A percentile compares a stretch with the other conserved stretches of the same genome.
phyloP scores from a whole-genome alignment of 1,284 basidiomycete genomes.

The Stereum hirsutum region DNA sequence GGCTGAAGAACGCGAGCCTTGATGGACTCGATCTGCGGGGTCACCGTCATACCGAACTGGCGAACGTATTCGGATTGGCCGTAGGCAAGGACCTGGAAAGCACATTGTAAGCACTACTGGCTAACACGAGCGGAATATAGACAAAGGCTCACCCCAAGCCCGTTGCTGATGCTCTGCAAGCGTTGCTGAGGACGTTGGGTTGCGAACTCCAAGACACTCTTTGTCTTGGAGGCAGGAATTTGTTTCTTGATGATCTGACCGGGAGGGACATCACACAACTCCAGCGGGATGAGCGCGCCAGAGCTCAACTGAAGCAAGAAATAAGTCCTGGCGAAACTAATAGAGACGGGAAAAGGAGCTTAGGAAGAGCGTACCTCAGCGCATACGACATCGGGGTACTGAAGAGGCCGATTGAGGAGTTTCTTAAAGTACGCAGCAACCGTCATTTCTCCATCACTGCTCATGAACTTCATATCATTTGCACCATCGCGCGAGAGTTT shows the following conservation, averaged over 20 bases:
- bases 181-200: conserved; percentile 58
- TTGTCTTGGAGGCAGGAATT: conserved; percentile 58
- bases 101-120: not conserved
- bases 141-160: conserved; percentile 34
- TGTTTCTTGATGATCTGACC: conserved; percentile 73
- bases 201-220: conserved; percentile 59
- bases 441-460: conserved; percentile 33
- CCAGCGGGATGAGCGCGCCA: conserved; percentile 60
- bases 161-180: conserved; percentile 46
- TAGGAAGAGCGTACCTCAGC: conserved; percentile 40
- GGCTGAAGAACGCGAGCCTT: conserved; percentile 52
- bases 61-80: conserved; percentile 67
- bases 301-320: conserved; percentile 39
- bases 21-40: conserved; percentile 38
- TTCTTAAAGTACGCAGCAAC: conserved; percentile 55
- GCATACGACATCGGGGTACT: conserved; percentile 51
- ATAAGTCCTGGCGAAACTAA: not conserved
- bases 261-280: conserved; percentile 51
- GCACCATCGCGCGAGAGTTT: conserved; percentile 43
- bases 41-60: conserved; percentile 56
- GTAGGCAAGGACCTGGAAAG: conserved; percentile 49
- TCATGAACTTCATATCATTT: conserved; percentile 35
- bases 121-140: not conserved
- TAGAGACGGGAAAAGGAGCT: conserved; percentile 2
- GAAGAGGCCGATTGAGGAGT: conserved; percentile 37